phyloP scores from a whole-genome alignment of 805 yeast genomes.

The Metschnikowia corniflorae region DNA sequence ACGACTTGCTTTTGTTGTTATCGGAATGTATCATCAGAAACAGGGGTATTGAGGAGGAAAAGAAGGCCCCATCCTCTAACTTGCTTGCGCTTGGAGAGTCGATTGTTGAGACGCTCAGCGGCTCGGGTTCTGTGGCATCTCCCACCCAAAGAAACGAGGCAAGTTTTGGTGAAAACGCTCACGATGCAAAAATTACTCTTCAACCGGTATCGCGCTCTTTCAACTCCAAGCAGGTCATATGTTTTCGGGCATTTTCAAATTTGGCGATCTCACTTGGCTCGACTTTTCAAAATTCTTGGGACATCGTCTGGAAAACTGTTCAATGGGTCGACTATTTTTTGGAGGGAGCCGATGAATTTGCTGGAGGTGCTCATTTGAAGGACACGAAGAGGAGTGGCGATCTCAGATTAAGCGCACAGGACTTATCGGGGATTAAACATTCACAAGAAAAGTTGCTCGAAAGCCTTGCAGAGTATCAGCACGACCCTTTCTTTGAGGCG shows the following conservation, averaged over 20 bases:
- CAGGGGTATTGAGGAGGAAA: constrained; percentile 14
- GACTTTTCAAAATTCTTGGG: constrained; percentile 66
- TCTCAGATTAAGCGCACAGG: constrained; percentile 42
- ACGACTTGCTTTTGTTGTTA: constrained; percentile 38
- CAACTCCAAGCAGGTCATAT: constrained; percentile 65
- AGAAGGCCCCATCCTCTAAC: constrained; percentile 2
- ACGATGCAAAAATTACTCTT: neutral
- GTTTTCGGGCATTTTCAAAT: constrained; percentile 75
- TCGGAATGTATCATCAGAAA: constrained; percentile 38
- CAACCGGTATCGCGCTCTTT: constrained; percentile 23
- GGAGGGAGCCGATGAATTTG: constrained; percentile 49
- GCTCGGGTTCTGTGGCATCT: constrained; percentile 17
- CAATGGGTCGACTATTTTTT: constrained; percentile 76
- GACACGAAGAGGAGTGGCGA: constrained; percentile 19
- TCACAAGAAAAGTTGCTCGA: constrained; percentile 62
- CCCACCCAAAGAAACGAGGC: neutral
- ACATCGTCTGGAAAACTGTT: constrained; percentile 51
- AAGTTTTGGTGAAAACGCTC: neutral
- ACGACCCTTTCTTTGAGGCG: constrained; percentile 47
- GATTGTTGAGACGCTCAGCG: constrained; percentile 48
- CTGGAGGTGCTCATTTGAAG: constrained; percentile 33
- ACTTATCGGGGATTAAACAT: constrained; percentile 48
- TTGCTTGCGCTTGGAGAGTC: constrained; percentile 47
- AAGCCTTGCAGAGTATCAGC: constrained; percentile 54
- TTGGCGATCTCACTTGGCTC: constrained; percentile 82